Base-by-base conservation (phyloP, 768 basidiomycete genomes). In the Macrolepiota fuliginosa region DNA sequence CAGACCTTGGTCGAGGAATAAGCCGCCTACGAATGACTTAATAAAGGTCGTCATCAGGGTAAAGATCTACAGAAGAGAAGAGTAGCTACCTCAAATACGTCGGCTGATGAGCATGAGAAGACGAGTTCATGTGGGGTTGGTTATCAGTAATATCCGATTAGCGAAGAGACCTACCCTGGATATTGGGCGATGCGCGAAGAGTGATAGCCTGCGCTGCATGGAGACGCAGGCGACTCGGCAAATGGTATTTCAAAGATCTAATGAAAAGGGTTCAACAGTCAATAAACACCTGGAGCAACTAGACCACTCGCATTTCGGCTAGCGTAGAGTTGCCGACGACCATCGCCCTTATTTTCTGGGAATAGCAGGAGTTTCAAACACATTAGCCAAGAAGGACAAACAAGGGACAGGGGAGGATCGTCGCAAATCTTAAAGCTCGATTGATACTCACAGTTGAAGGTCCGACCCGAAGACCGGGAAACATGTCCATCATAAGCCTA, bases 21-120 rank as follows among this genome's bases (percentile, higher is more conserved):
- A 73, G 0, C 90, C 91, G n/a, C 91, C 91, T 32, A 92, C 81
- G 70, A 87, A 93, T 2, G 91, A 83, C 90, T 93, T 56, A 24
- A 22, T 4, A 12, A 15, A 11, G 9, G 22, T 25, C 56, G 50
- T 65, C 36, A 13, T n/a, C 29, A 42, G 12, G 19, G 49, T 32
- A 25, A 46, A 50, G 45, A 50, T 45, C 62, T 42, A 29, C 6
- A 61, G n/a, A 32, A 32, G 24, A 62, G 42, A 42, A 35, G 53
- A 10, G 24, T 50, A 36, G 77, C 65, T 66, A 89, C 91, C 82
- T 93, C 91, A 66, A 93, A 89, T 24, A 91, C 78, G 67, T 93
- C 89, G 53, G 91, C 91, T 92, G 9, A 4, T 1, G 42, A 19
- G 17, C 17, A 45, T 15, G n/a, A 17, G 67, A 25, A 51, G 63